A percentile compares a stretch with the other conserved stretches of the same genome.
Conservation (phyloP, 2,329 filamentous ascomycete genomes). For the Phaeosphaeriaceae sp. region DNA sequence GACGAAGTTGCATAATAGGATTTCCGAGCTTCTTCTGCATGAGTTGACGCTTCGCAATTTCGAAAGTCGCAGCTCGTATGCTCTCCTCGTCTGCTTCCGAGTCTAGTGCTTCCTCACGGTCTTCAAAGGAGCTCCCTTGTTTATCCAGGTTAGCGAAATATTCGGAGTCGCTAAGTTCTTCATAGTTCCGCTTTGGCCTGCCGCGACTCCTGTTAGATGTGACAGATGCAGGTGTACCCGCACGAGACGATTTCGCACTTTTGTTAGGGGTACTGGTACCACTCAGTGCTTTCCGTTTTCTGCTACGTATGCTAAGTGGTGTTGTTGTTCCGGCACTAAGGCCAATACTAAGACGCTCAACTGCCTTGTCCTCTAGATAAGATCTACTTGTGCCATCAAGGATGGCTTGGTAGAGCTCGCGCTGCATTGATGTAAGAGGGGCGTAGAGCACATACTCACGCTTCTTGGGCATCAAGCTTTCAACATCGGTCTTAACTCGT, state of each 20-base stretch:
- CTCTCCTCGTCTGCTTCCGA: constrained; percentile 65
- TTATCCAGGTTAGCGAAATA: constrained; percentile 82
- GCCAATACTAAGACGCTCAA: constrained; percentile 64
- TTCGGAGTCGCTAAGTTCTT: constrained; percentile 78
- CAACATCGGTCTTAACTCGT: constrained; percentile 91
- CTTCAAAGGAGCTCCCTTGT: constrained; percentile 50
- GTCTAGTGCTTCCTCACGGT: constrained; percentile 49
- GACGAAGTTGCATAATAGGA: constrained; percentile 85
- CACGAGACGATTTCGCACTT: constrained; percentile 74
- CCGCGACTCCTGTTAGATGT: constrained; percentile 60
- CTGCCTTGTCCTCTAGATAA: constrained; percentile 76
- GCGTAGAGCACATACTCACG: constrained; percentile 95
- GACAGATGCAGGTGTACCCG: constrained; percentile 71
- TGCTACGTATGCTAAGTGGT: constrained; percentile 53
- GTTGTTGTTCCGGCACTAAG: constrained; percentile 54
- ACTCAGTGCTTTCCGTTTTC: constrained; percentile 64
- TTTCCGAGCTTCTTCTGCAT: constrained; percentile 91
- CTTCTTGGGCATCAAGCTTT: constrained; percentile 90
- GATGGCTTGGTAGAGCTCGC: constrained; percentile 86
- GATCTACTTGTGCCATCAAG: constrained; percentile 58
- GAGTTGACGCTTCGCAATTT: constrained; percentile 87
- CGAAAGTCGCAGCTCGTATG: constrained; percentile 70
- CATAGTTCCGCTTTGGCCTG: constrained; percentile 64
- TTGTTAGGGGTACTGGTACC: constrained; percentile 64
- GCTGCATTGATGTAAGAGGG: constrained; percentile 87